These are phyloP conservation scores for Backusella westeae DNA, from an alignment of 192 early-diverging fungal species.

Conservation along the genomic window DNA sequence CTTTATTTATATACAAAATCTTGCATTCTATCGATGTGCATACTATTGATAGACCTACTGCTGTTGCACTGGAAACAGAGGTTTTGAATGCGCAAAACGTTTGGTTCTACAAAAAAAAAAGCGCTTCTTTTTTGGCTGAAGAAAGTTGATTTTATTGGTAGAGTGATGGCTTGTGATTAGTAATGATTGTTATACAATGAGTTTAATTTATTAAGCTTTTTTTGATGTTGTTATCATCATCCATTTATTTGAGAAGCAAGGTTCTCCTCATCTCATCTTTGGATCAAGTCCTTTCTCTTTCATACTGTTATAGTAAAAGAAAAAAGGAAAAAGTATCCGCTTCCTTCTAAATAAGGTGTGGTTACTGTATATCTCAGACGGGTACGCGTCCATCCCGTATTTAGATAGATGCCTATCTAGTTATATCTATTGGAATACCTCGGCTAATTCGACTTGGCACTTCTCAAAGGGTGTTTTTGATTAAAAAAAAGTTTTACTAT, in stretches of 20 bases:
- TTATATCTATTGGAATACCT: background rate
- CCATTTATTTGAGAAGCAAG: background rate
- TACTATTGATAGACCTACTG: background rate
- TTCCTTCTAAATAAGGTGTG: background rate
- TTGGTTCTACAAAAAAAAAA: background rate
- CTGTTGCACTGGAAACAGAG: background rate
- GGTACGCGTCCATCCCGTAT: background rate
- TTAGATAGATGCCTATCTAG: background rate
- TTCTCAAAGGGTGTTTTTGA: background rate
- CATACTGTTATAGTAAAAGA: background rate
- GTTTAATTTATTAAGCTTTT: background rate
- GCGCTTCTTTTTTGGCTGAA: background rate
- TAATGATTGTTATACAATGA: background rate
- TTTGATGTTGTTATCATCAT: background rate
- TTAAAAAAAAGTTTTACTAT: background rate
- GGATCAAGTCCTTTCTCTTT: background rate
- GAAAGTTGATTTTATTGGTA: background rate
- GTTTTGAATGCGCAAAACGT: background rate
- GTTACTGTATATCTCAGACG: background rate
- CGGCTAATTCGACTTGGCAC: background rate
- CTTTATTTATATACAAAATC: no score
- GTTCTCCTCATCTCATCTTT: background rate
- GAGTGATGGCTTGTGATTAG: background rate
- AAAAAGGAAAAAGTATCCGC: background rate
- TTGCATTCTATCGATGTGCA: no score